Conservation (phyloP, 306 rosid species). For the Begonia loranthoides region DNA sequence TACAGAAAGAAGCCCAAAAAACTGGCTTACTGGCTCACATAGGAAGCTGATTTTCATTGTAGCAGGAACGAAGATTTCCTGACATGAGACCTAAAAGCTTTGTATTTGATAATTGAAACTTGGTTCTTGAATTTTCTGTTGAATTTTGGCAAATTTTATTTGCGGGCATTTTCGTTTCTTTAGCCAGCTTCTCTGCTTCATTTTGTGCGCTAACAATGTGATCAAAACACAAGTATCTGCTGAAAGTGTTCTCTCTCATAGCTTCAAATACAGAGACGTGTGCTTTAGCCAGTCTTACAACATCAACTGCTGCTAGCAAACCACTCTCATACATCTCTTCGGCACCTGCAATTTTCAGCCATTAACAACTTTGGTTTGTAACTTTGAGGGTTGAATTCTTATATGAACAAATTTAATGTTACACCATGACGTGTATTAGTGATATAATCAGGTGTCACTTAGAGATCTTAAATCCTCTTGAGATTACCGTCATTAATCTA, state of each 20-base stretch:
- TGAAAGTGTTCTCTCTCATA: conserved; percentile 38
- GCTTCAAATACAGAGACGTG: conserved; percentile 51
- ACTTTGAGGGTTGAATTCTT: background rate
- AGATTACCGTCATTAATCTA: too few species aligned
- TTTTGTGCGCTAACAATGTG: conserved; percentile 18
- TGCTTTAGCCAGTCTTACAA: conserved; percentile 46
- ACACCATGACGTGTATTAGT: too few species aligned
- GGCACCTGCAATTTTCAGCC: conserved; percentile 32
- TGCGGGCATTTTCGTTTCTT: conserved; percentile 19
- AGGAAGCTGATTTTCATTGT: conserved; percentile 8
- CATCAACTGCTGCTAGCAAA: conserved; percentile 49
- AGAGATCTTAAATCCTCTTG: background rate
- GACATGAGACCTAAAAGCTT: conserved; percentile 50
- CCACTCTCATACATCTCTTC: conserved; percentile 52
- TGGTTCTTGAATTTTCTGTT: conserved; percentile 4
- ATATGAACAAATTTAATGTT: too few species aligned
- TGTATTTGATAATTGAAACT: conserved; percentile 33
- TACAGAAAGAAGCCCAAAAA: too few species aligned
- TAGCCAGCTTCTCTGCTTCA: conserved; percentile 51
- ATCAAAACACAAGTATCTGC: conserved; percentile 77
- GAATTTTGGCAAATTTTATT: conserved; percentile 26
- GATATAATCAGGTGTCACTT: background rate
- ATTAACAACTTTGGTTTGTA: conserved; percentile 1
- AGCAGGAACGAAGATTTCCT: conserved; percentile 23
- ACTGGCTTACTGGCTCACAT: too few species aligned